These are phyloP conservation scores for Malassezia sp. DNA, from an alignment of 1,284 basidiomycete species.

Conservation along the genomic window DNA sequence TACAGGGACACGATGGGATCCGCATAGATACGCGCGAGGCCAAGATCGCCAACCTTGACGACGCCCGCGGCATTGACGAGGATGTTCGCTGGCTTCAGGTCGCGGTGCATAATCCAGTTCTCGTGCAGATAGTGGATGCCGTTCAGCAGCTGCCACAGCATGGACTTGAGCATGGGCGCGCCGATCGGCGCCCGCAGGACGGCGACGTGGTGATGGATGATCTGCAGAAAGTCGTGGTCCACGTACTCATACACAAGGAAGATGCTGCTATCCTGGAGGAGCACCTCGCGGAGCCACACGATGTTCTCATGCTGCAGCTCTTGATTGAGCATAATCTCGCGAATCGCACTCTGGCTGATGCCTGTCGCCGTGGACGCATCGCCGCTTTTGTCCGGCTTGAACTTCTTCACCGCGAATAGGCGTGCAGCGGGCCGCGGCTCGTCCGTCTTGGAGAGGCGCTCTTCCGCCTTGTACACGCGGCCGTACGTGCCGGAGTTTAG, in stretches of 20 bases:
- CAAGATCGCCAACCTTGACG: conserved; percentile 95
- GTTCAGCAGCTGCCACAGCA: conserved; percentile 89
- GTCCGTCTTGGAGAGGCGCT: conserved; percentile 46
- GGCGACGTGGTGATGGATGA: conserved; percentile 93
- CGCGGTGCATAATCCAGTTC: conserved; percentile 85
- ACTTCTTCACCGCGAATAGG: conserved; percentile 90
- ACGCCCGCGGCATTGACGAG: conserved; percentile 77
- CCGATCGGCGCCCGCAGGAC: conserved; percentile 67
- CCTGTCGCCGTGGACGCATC: conserved; percentile 67
- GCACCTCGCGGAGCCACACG: conserved; percentile 80
- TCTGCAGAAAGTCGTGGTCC: conserved; percentile 79
- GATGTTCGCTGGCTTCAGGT: conserved; percentile 97
- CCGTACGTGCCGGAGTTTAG: conserved; percentile 97
- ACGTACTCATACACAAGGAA: conserved; percentile 95
- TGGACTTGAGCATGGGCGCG: conserved; percentile 70
- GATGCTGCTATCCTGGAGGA: conserved; percentile 82
- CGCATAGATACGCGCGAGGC: conserved; percentile 75
- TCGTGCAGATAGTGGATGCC: conserved; percentile 90
- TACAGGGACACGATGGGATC: conserved; percentile 70
- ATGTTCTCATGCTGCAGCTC: conserved; percentile 89
- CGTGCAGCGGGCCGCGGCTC: too few relatives aligned
- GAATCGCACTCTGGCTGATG: conserved; percentile 89
- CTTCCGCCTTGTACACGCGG: conserved; percentile 79
- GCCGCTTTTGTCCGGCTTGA: conserved; percentile 80
- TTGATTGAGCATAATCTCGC: conserved; percentile 92